Base-by-base conservation (phyloP, 116 monocot genomes). In the Zostera marina region DNA sequence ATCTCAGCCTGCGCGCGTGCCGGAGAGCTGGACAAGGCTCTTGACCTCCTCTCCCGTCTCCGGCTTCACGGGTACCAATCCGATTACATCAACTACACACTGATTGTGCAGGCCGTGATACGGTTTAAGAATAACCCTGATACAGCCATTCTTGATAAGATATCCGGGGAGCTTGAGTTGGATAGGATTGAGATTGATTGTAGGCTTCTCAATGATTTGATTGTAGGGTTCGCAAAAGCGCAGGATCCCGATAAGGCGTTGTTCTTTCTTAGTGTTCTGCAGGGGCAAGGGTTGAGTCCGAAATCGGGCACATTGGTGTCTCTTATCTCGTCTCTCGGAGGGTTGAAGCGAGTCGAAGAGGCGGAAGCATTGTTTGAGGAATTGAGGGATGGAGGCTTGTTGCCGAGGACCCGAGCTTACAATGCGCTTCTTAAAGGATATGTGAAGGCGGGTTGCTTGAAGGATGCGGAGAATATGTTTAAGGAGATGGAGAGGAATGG, bases 401-500 rank as follows among this genome's bases (percentile, higher is more conserved):
- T 59, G 26, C 86, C 90, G 2, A 66, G 81, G 20, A 71, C 81
- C 1, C 66, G 86, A 13, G 83, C 90, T 22, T 90, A 98, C 70
- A 98, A 98, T 66, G 98, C 98, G 15, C 72, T 90, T 8, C 68
- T 98, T 10, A 90, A 83, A 54, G 98, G 85, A 10, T 90, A 83
- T 56, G 98, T 90, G 7, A 90, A 81, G 61, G 44, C 59, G 9
- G 85, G 75, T 8, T 51, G 73, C 11, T 62, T 94, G 16, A 72
- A 73, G 47, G 68, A 78, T 17, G 90, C 98, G 0, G 98, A 98
- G 67, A 68, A 68, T 5, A 65, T 86, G 56, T 69, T 98, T 44
- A 71, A 63, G 20, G 81, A 90, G 59, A 98, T 98, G 98, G 72
- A 71, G 63, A 73, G 63, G 22, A 66, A 65, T 26, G 78, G 73